phyloP scores from a whole-genome alignment of 345 rosid species.

The Citrus glauca region DNA sequence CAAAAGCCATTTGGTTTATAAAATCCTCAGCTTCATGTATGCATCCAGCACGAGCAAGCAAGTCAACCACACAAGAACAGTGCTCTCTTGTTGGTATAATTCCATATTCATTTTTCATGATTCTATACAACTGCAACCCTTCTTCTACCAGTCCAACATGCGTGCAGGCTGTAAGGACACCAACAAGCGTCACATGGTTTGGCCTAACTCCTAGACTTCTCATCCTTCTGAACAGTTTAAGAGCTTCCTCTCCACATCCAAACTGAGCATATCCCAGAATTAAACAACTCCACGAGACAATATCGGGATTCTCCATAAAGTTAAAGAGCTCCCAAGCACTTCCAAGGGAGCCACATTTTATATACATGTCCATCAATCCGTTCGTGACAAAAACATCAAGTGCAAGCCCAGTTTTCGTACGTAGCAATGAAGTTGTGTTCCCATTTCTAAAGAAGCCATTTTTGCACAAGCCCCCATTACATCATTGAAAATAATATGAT shows the following conservation, averaged over 20 bases:
- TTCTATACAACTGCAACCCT: constrained; percentile 54
- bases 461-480: constrained; percentile 59
- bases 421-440: constrained; percentile 58
- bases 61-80: constrained; percentile 70
- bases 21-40: constrained; percentile 60
- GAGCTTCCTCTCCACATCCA: constrained; percentile 70
- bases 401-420: constrained; percentile 44
- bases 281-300: constrained; percentile 74
- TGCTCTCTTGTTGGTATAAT: constrained; percentile 57
- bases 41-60: constrained; percentile 70
- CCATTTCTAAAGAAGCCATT: constrained; percentile 60
- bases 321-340: constrained; percentile 47
- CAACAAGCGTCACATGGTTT: constrained; percentile 55
- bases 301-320: constrained; percentile 44
- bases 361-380: constrained; percentile 68
- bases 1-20: constrained; percentile 43
- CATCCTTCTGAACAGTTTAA: constrained; percentile 54
- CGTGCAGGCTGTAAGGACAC: constrained; percentile 60
- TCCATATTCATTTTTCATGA: constrained; percentile 49
- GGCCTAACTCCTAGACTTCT: constrained; percentile 42
- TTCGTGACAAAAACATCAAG: constrained; percentile 45
- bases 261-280: constrained; percentile 75
- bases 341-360: constrained; percentile 63
- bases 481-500: constrained; percentile 46
- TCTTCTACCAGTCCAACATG: constrained; percentile 68